These are phyloP conservation scores for Volvariella surrecta DNA, from an alignment of 1,284 basidiomycete genomes.

Conservation along the genomic window DNA sequence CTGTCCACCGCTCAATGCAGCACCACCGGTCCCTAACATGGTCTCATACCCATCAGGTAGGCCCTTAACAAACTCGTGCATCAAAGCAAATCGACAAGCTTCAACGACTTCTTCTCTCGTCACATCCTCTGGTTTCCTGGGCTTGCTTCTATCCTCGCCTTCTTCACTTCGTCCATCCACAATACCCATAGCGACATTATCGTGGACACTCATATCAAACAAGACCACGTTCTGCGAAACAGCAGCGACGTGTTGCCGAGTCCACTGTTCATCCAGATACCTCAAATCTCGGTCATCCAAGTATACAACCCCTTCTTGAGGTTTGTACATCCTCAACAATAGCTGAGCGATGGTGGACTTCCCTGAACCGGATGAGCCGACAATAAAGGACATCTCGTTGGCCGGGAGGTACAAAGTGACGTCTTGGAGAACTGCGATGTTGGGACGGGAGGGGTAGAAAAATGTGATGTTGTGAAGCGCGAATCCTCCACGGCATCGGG, in stretches of 20 bases:
- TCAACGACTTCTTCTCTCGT: slow-evolving; percentile 66
- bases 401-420: slow-evolving; percentile 76
- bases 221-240: slow-evolving; percentile 73
- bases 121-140: slow-evolving; percentile 36
- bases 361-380: slow-evolving; percentile 86
- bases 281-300: slow-evolving; percentile 79
- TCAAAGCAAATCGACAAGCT: slow-evolving; percentile 79
- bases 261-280: slow-evolving; percentile 73
- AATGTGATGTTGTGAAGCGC: slow-evolving; percentile 73
- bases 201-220: slow-evolving; percentile 61
- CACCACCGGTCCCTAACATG: slow-evolving; percentile 63
- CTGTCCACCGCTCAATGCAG: slow-evolving; percentile 87
- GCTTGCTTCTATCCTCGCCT: too few species aligned
- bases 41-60: slow-evolving; percentile 90
- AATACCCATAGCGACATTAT: slow-evolving; percentile 78
- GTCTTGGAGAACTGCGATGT: slow-evolving; percentile 49
- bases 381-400: slow-evolving; percentile 85
- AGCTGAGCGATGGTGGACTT: slow-evolving; percentile 90
- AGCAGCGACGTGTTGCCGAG: slow-evolving; percentile 64
- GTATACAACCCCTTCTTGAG: slow-evolving; percentile 52
- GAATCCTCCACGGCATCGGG: slow-evolving; percentile 67
- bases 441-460: slow-evolving; percentile 79
- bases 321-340: slow-evolving; percentile 73
- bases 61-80: slow-evolving; percentile 82
- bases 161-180: slow-evolving; percentile 15